Percentiles rank a stretch among this genome's conserved stretches.
Evolutionary conservation across 1,284 basidiomycete species (phyloP).

Genomic region (Puccinia polysora): DNA sequence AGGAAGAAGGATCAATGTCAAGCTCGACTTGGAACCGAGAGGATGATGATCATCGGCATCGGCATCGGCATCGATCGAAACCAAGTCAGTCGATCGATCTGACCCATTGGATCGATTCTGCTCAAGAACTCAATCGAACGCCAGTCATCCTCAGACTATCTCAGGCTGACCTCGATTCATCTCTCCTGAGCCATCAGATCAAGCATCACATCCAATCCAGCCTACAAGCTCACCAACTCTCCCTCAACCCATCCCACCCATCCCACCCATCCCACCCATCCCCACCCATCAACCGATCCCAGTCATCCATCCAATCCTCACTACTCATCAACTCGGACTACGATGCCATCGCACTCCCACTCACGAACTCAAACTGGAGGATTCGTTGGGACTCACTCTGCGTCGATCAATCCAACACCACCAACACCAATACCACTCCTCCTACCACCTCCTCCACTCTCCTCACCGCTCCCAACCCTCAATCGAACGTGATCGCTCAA

Average conservation of each 20-base stretch:
- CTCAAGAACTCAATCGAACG: too few species aligned
- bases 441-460: constrained; percentile 40
- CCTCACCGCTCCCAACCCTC: constrained; percentile 45
- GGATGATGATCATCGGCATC: too few species aligned
- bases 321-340: constrained; percentile 53
- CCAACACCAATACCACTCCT: constrained; percentile 16
- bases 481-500: constrained; percentile 43
- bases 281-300: constrained; percentile 4
- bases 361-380: constrained; percentile 81
- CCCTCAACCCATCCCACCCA: constrained; percentile 6
- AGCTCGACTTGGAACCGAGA: too few species aligned
- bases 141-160: constrained; percentile 23
- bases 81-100: too few species aligned
- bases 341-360: constrained; percentile 67
- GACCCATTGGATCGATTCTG: too few species aligned
- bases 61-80: too few species aligned
- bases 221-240: not conserved
- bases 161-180: constrained; percentile 15
- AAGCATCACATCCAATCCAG: constrained; percentile 10
- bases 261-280: constrained; percentile 8
- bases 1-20: too few species aligned
- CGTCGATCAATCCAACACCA: constrained; percentile 58
- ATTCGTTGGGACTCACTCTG: constrained; percentile 85
- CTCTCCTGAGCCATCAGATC: constrained; percentile 6
- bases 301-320: constrained; percentile 16